A percentile compares a stretch with the other conserved stretches of the same genome.
Evolutionary conservation across 148 eudicot genomes (phyloP).

Genomic region (Gaultheria prostrata): DNA sequence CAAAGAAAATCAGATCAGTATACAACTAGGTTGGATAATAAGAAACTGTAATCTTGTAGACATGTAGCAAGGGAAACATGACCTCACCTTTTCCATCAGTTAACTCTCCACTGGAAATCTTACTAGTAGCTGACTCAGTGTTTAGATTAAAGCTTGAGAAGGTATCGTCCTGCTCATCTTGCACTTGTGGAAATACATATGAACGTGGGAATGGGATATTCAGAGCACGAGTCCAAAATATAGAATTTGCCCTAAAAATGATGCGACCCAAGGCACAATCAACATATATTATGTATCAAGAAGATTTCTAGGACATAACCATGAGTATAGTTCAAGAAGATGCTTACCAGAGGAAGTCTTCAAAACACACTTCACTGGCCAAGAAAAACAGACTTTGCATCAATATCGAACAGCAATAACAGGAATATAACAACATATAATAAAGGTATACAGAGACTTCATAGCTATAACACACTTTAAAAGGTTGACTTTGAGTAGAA

Average conservation of each 20-base stretch:
- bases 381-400: slow-evolving; percentile 25
- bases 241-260: slow-evolving; percentile 79
- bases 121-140: slow-evolving; percentile 17
- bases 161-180: slow-evolving; percentile 30
- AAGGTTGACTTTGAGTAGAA: neutral
- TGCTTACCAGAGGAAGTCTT: slow-evolving; percentile 90
- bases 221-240: slow-evolving; percentile 95
- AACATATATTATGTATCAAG: neutral
- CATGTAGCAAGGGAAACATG: slow-evolving; percentile 9
- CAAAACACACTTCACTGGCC: slow-evolving; percentile 76
- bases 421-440: neutral
- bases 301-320: neutral
- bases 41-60: neutral
- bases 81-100: slow-evolving; percentile 34
- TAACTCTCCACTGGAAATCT: slow-evolving; percentile 25
- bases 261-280: slow-evolving; percentile 11
- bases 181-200: slow-evolving; percentile 54
- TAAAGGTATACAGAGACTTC: neutral
- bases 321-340: slow-evolving; percentile 17
- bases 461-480: neutral
- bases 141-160: slow-evolving; percentile 18
- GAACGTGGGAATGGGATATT: slow-evolving; percentile 78
- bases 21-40: slow-evolving; percentile 1
- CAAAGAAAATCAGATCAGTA: neutral
- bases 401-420: neutral